Conservation (phyloP, 2,329 filamentous ascomycete species). For the Aspergillus tubingensis region DNA sequence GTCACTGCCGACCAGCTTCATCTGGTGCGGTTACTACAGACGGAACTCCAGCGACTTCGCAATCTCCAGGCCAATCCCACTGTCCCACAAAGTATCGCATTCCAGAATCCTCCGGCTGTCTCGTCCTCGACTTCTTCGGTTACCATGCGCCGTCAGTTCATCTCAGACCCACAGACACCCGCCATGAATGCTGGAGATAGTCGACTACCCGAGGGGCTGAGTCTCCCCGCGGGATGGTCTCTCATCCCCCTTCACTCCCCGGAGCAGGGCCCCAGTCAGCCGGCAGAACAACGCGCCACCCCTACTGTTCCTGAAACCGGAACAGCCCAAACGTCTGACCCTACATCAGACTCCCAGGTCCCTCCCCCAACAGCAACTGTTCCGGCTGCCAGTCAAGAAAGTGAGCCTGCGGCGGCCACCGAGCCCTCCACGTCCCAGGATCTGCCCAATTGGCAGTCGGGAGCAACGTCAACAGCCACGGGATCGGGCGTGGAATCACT, state of each 20-base stretch:
- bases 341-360: background rate
- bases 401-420: constrained; percentile 3
- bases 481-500: constrained; percentile 26
- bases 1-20: constrained; percentile 68
- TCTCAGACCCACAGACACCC: constrained; percentile 31
- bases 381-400: background rate
- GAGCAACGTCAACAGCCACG: constrained; percentile 8
- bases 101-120: constrained; percentile 20
- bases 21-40: constrained; percentile 66
- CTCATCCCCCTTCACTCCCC: constrained; percentile 33
- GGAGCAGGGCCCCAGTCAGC: constrained; percentile 11
- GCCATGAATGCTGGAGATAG: constrained; percentile 46
- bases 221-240: constrained; percentile 53
- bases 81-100: constrained; percentile 8
- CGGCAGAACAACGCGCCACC: constrained; percentile 5
- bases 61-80: constrained; percentile 43
- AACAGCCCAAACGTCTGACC: background rate
- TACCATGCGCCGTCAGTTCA: constrained; percentile 32
- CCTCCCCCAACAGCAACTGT: constrained; percentile 1
- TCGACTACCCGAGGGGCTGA: constrained; percentile 53
- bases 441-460: constrained; percentile 25
- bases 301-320: constrained; percentile 9
- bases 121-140: constrained; percentile 22
- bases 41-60: constrained; percentile 68
- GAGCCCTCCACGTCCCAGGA: constrained; percentile 1